Evolutionary conservation across 2,329 filamentous ascomycete species (phyloP).

Genomic region (Zymoseptoria crescenta): DNA sequence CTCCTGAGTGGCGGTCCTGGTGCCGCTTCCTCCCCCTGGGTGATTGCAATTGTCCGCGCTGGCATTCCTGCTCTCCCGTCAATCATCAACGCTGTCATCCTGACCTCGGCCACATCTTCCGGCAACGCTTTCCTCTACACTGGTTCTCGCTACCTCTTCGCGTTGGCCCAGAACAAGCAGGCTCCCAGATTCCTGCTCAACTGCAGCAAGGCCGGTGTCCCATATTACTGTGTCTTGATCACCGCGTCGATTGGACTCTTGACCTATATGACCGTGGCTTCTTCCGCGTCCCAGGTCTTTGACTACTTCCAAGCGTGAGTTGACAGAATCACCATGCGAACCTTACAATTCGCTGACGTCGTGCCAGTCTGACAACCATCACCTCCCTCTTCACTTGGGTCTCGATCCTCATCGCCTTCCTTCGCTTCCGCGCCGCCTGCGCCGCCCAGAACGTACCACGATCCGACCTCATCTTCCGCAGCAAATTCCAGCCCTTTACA

Average conservation of each 20-base stretch:
- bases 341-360: neutral
- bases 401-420: conserved; percentile 22
- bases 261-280: conserved; percentile 44
- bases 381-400: conserved; percentile 28
- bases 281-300: conserved; percentile 25
- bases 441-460: conserved; percentile 23
- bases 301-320: conserved; percentile 26
- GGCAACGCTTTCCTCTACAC: conserved; percentile 58
- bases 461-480: conserved; percentile 42
- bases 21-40: conserved; percentile 47
- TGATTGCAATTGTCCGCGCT: conserved; percentile 62
- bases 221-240: conserved; percentile 32
- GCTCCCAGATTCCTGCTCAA: conserved; percentile 43
- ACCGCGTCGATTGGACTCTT: conserved; percentile 47
- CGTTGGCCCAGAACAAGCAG: conserved; percentile 43
- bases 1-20: conserved; percentile 41
- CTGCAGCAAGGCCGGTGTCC: conserved; percentile 40
- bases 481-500: conserved; percentile 42
- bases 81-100: conserved; percentile 68
- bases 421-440: conserved; percentile 25
- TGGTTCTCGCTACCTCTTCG: conserved; percentile 46
- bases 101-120: conserved; percentile 63
- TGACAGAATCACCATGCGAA: neutral
- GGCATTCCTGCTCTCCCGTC: conserved; percentile 60
- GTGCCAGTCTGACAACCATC: conserved; percentile 26